Percentiles rank a stretch among this genome's conserved stretches.
phyloP scores from a whole-genome alignment of 2,329 filamentous ascomycete genomes.

The Blastomyces parvus region DNA sequence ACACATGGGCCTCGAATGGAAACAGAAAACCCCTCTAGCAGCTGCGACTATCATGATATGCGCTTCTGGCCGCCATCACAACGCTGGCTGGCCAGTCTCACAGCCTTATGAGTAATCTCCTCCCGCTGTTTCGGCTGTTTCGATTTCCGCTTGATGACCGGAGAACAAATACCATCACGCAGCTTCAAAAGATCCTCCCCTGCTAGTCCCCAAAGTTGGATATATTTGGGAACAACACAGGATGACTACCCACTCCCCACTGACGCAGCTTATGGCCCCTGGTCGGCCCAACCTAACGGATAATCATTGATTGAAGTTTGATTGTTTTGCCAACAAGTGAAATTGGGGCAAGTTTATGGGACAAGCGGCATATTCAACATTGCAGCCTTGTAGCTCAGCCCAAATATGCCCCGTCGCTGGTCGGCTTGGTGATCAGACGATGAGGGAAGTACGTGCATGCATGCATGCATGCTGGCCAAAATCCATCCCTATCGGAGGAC shows the following conservation, averaged over 20 bases:
- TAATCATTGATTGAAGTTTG: neutral
- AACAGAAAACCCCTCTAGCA: neutral
- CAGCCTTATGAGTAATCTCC: neutral
- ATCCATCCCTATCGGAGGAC: neutral
- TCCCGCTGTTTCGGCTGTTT: no score
- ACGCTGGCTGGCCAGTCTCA: neutral
- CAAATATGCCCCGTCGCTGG: no score
- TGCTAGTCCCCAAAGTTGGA: neutral
- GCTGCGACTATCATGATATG: neutral
- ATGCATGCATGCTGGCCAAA: neutral
- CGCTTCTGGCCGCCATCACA: neutral
- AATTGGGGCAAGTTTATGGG: neutral
- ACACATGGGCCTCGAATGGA: neutral
- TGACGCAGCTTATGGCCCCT: neutral
- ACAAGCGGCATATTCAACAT: neutral
- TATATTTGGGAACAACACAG: neutral
- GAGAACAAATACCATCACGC: neutral
- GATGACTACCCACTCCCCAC: neutral
- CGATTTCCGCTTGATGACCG: no score
- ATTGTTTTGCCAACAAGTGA: neutral
- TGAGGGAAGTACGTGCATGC: neutral
- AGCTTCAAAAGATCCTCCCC: neutral
- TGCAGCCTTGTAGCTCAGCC: neutral
- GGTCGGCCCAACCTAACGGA: neutral
- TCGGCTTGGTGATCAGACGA: neutral